A percentile compares a stretch with the other conserved stretches of the same genome.
phyloP scores from a whole-genome alignment of 257 asterid species.

The Voacanga thouarsii region DNA sequence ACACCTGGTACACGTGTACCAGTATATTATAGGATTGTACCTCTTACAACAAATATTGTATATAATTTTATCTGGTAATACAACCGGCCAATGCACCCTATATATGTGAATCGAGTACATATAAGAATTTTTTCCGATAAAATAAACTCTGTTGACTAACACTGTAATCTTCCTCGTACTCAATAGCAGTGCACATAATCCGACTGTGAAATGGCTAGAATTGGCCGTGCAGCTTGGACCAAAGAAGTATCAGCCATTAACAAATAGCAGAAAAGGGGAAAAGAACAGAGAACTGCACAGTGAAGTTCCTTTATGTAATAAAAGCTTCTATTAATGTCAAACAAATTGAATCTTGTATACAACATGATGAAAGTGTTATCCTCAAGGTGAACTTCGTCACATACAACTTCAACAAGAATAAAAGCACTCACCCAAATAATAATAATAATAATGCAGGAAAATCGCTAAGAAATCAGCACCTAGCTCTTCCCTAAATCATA shows the following conservation, averaged over 20 bases:
- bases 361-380: background rate
- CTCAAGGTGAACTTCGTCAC: background rate
- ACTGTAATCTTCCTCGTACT: too few species aligned
- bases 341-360: background rate
- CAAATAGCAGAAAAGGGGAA: background rate
- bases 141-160: too few species aligned
- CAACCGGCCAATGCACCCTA: too few species aligned
- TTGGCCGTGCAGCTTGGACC: too few species aligned
- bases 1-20: too few species aligned
- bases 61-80: too few species aligned
- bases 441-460: background rate
- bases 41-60: too few species aligned
- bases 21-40: too few species aligned
- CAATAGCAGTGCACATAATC: too few species aligned
- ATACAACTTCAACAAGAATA: background rate
- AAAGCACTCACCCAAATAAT: slow-evolving; percentile 9
- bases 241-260: background rate
- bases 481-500: background rate
- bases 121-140: too few species aligned
- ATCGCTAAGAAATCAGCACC: background rate
- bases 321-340: background rate
- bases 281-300: background rate
- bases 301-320: background rate
- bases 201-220: too few species aligned
- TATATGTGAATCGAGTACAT: too few species aligned